Percentiles rank a stretch among this genome's conserved stretches.
Evolutionary conservation across 176 grass and related monocot genomes (phyloP).

Genomic region (Avena eriantha): DNA sequence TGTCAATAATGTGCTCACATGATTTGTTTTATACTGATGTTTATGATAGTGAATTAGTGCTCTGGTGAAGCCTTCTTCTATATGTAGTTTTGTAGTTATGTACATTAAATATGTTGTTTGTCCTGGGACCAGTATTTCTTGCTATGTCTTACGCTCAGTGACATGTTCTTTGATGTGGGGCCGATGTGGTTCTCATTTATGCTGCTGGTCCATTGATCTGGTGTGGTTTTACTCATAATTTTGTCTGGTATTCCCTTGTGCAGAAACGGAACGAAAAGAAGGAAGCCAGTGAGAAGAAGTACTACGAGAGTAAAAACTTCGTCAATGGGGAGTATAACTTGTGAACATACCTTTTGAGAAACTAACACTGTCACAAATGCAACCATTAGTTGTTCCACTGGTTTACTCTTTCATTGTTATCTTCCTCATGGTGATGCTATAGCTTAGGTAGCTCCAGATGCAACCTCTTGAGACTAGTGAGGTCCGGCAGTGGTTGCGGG

Average conservation of each 20-base stretch:
- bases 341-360: constrained; percentile 38
- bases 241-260: constrained; percentile 30
- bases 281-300: constrained; percentile 98
- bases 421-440: constrained; percentile 41
- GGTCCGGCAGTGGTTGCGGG: constrained; percentile 6
- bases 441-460: constrained; percentile 48
- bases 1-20: constrained; percentile 26
- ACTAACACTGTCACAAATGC: constrained; percentile 23
- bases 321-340: constrained; percentile 77
- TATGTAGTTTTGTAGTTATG: neutral
- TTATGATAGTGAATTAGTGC: constrained; percentile 28
- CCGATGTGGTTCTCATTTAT: constrained; percentile 31
- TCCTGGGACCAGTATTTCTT: constrained; percentile 37
- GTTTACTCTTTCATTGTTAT: constrained; percentile 46
- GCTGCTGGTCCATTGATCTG: constrained; percentile 45
- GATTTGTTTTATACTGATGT: constrained; percentile 31
- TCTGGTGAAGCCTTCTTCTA: constrained; percentile 17
- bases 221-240: constrained; percentile 33
- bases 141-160: neutral
- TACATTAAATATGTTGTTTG: constrained; percentile 32
- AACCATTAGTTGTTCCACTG: constrained; percentile 25
- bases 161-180: constrained; percentile 27
- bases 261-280: constrained; percentile 99
- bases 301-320: constrained; percentile 80
- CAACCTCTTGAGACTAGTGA: constrained; percentile 19